These are phyloP conservation scores for Mycena capillaripes DNA, from an alignment of 768 basidiomycete genomes.

Conservation along the genomic window DNA sequence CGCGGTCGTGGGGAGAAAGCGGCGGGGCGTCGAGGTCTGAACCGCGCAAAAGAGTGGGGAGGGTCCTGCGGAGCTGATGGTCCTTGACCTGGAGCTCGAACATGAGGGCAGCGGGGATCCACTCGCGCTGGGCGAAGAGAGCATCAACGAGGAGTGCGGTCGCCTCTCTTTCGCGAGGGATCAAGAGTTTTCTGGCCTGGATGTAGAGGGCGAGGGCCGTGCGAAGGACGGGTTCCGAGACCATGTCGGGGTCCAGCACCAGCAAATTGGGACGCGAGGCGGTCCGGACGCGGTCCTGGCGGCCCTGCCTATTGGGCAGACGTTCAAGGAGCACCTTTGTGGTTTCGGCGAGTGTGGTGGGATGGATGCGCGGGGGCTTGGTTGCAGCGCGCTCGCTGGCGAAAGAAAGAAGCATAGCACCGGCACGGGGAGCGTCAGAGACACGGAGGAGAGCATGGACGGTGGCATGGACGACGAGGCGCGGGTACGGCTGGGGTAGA, in stretches of 20 bases:
- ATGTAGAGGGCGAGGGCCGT: constrained; percentile 19
- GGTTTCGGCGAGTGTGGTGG: neutral
- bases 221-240: constrained; percentile 22
- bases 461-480: constrained; percentile 11
- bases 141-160: neutral
- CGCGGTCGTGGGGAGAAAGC: constrained; percentile 4
- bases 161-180: neutral
- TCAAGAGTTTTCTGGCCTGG: neutral
- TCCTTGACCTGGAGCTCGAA: constrained; percentile 15
- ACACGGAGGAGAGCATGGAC: constrained; percentile 29
- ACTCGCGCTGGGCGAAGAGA: constrained; percentile 28
- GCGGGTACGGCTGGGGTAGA: neutral
- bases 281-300: constrained; percentile 17
- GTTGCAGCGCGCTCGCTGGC: neutral
- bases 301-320: constrained; percentile 3
- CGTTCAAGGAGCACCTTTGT: neutral
- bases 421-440: neutral
- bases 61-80: constrained; percentile 12
- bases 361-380: constrained; percentile 16
- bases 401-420: neutral
- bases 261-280: neutral
- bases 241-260: neutral
- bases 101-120: constrained; percentile 22
- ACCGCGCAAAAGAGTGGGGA: constrained; percentile 4
- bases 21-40: neutral